Conservation (phyloP, 2,329 filamentous ascomycete genomes). For the Leptoxyphium fumago region DNA sequence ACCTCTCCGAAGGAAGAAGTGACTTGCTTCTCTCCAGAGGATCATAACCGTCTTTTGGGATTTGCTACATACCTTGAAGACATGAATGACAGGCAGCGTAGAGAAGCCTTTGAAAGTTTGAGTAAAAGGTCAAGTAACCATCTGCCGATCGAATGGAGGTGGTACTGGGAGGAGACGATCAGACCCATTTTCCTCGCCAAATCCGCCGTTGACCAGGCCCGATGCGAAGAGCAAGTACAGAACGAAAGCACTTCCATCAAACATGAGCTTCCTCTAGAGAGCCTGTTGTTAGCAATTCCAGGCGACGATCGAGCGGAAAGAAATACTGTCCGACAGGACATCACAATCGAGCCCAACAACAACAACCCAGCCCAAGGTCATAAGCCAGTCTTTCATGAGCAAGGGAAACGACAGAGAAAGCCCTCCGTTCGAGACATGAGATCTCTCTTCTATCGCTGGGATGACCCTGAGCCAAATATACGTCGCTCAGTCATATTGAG, state of each 20-base stretch:
- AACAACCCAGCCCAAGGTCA: too few species aligned
- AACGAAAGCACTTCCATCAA: too few species aligned
- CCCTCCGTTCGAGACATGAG: too few species aligned
- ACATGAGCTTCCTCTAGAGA: too few species aligned
- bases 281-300: too few species aligned
- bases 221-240: too few species aligned
- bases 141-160: slow-evolving; percentile 7
- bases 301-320: too few species aligned
- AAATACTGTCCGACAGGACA: too few species aligned
- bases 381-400: too few species aligned
- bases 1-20: not conserved
- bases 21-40: not conserved
- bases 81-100: slow-evolving; percentile 5
- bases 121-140: slow-evolving; percentile 5
- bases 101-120: slow-evolving; percentile 5
- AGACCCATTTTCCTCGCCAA: slow-evolving; percentile 7
- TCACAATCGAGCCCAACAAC: too few species aligned
- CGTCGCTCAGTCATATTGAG: slow-evolving; percentile 11
- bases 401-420: too few species aligned
- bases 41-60: slow-evolving; percentile 9
- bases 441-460: not conserved
- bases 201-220: too few species aligned
- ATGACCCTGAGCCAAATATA: not conserved
- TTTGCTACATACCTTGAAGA: slow-evolving; percentile 10
- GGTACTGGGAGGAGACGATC: slow-evolving; percentile 11